These are phyloP conservation scores for Cytidiella melzeri DNA, from an alignment of 768 basidiomycete genomes.

Conservation along the genomic window DNA sequence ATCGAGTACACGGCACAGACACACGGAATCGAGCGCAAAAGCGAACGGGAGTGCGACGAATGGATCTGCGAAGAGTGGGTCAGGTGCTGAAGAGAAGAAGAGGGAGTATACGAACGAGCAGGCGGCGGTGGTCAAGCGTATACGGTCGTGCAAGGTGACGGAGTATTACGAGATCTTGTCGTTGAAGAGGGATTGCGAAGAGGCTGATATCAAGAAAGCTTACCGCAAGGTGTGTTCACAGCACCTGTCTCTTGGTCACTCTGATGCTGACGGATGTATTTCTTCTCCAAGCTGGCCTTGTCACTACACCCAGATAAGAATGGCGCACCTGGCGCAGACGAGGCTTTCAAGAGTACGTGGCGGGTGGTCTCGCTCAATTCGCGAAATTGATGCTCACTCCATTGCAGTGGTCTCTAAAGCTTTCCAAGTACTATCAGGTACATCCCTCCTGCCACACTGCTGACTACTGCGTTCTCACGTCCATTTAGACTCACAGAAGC, in stretches of 20 bases:
- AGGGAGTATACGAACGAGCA: slow-evolving; percentile 87
- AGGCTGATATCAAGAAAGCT: slow-evolving; percentile 85
- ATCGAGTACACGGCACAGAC: slow-evolving; percentile 64
- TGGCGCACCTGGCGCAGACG: slow-evolving; percentile 95
- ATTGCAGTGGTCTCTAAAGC: slow-evolving; percentile 91
- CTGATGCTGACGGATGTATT: too few relatives aligned
- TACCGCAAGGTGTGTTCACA: slow-evolving; percentile 76
- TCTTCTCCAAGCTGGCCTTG: slow-evolving; percentile 60
- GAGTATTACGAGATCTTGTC: slow-evolving; percentile 92
- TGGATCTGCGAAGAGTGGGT: slow-evolving; percentile 26
- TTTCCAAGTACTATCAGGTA: slow-evolving; percentile 89
- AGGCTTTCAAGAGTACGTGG: slow-evolving; percentile 90
- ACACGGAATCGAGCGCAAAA: slow-evolving; percentile 24
- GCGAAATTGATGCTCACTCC: slow-evolving; percentile 4
- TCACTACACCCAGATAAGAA: slow-evolving; percentile 92
- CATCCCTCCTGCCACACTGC: not conserved
- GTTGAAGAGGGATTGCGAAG: slow-evolving; percentile 75
- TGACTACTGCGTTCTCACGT: not conserved
- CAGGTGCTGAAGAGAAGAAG: slow-evolving; percentile 46
- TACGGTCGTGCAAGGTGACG: slow-evolving; percentile 78
- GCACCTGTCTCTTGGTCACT: too few relatives aligned
- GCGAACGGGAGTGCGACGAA: slow-evolving; percentile 46
- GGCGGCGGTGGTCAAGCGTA: slow-evolving; percentile 73
- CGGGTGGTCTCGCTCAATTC: not conserved
- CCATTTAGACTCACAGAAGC: slow-evolving; percentile 72